Base-by-base conservation (phyloP, 306 rosid genomes). In the Quercus robur region DNA sequence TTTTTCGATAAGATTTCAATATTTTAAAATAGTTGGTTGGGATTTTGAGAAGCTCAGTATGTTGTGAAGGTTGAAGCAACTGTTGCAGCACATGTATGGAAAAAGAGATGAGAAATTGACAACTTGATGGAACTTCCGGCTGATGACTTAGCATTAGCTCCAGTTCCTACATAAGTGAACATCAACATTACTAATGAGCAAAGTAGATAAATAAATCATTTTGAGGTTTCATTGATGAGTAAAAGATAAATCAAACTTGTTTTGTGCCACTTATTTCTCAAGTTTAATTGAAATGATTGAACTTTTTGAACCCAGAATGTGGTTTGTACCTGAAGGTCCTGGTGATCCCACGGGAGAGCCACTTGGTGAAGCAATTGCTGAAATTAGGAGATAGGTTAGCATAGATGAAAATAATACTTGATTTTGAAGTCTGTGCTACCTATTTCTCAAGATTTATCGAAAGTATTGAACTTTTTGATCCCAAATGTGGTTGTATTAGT, bases 141-240 rank as follows among this genome's bases (percentile, higher is more conserved):
- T 10, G 95, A 94, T 0, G 91, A 72, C 83, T 86, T 49, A 97
- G 97, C 18, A 84, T 78, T 87, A 13, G 94, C 81, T 74, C 93
- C 93, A 1, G 81, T 44, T 76, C 93, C 96, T 94, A 84, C 84
- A 77, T 19, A 55, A 49, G 52, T 80, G 51, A 77, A 77, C 66
- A 54, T 62, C 69, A 69, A 66, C 46, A 52, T 33, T 33, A 62
- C 5, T 33, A 33, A 4, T 58, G 30, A 58, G 23, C 6, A 25
- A 12, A 5, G 8, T 63, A 18, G 8, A 66, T 6, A 66, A 31
- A 66, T 66, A 41, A 8, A 14, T 64, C 18, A 17, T 30, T 33
- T 33, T 33, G 71, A 18, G 51, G 51, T 44, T 44, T 44, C 13
- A 11, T 44, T 9, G 51, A 11, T 44, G 51, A 44, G 51, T 10